phyloP scores from a whole-genome alignment of 805 yeast genomes.

The Cyberlindnera samutprakarnensis region DNA sequence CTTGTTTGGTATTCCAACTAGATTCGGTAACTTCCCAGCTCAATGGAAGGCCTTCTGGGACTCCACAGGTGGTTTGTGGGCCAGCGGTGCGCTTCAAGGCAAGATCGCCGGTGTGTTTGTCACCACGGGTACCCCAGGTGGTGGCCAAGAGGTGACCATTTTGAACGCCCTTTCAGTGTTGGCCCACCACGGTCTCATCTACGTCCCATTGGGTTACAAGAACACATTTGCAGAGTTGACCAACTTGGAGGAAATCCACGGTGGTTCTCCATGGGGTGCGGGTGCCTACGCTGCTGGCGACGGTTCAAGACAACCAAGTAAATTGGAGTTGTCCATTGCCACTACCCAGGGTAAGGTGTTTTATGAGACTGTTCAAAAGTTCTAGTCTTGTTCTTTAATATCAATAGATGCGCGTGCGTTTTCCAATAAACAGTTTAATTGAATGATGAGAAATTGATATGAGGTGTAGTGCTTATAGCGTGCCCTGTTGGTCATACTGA shows the following conservation, averaged over 20 bases:
- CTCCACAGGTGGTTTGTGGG: conserved; percentile 72
- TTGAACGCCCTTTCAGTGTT: conserved; percentile 50
- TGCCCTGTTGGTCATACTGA: too few relatives aligned
- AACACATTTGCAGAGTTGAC: conserved; percentile 47
- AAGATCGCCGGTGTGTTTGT: conserved; percentile 69
- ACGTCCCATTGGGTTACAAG: conserved; percentile 70
- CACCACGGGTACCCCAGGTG: conserved; percentile 66
- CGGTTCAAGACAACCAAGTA: conserved; percentile 64
- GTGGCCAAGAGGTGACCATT: conserved; percentile 74
- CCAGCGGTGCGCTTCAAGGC: conserved; percentile 58
- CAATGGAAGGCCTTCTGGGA: conserved; percentile 77
- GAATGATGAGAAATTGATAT: too few relatives aligned
- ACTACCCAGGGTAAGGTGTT: conserved; percentile 61
- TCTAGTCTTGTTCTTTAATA: too few relatives aligned
- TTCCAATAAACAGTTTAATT: too few relatives aligned
- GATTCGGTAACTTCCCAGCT: conserved; percentile 69
- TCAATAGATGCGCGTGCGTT: neutral
- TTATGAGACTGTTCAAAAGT: conserved; percentile 36
- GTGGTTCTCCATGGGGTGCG: conserved; percentile 85
- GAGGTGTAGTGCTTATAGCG: too few relatives aligned
- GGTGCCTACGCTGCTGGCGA: conserved; percentile 71
- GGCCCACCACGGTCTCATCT: conserved; percentile 72
- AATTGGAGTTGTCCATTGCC: conserved; percentile 59
- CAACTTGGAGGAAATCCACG: conserved; percentile 60
- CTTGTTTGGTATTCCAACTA: conserved; percentile 73